Base-by-base conservation (phyloP, 164 flowering plant species). In the Vitis labrusca region DNA sequence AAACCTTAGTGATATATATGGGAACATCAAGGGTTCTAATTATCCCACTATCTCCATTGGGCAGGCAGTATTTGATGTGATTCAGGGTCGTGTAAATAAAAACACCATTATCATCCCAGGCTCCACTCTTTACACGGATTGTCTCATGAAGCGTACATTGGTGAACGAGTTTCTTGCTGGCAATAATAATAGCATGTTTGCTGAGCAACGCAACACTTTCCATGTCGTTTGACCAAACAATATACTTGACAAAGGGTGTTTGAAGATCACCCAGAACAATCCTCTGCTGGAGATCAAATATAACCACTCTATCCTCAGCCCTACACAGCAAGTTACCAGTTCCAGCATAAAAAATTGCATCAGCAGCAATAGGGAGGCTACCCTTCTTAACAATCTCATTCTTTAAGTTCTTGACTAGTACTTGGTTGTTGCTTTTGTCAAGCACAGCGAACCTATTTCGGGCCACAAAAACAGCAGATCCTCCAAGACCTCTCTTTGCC, bases 181-280 rank as follows among this genome's bases (percentile, higher is more conserved):
- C 94, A 73, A 94, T 87, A 27, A 89, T 74, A 27, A 94, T 91
- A 9, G 97, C 82, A 79, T 94, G 98, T 72, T 94, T 92, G 77
- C 98, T 88, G 44, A 94, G 93, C 77, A 94, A 81, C 32, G 98
- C 98, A 70, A 94, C 94, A 69, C 63, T 88, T 73, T 94, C 97
- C 93, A 94, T 88, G 79, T 94, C 98, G 76, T 79, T 88, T 16
- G 97, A 92, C 97, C 98, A 94, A 49, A 89, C 87, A 74, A 90
- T 80, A 69, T 90, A 91, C 82, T 88, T 89, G 30, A 94, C 79
- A 81, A 85, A 88, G 32, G 97, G 88, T 16, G 91, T 83, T 71
- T 85, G 97, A 63, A 94, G 91, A 53, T 94, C 98, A 27, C 98
- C 97, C 73, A 94, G 87, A 72, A 94, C 79, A 57, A 82, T 73